Evolutionary conservation across 176 grass and related monocot genomes (phyloP).

Genomic region (Puya raimondii): DNA sequence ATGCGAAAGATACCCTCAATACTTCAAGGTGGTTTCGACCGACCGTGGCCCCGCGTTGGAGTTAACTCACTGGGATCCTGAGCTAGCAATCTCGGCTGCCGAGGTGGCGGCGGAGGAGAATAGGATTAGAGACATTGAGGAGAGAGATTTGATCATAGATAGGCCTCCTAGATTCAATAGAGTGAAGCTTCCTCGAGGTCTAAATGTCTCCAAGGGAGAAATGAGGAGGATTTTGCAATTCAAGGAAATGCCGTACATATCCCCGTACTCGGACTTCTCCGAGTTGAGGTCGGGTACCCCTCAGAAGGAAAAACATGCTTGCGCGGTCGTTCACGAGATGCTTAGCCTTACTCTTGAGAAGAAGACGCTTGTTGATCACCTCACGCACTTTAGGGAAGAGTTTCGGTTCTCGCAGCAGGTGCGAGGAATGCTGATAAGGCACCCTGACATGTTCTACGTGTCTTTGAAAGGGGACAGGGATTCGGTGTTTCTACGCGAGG

Average conservation of each 20-base stretch:
- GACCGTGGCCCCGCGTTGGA: slow-evolving; percentile 79
- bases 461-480: slow-evolving; percentile 84
- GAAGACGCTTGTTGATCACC: slow-evolving; percentile 74
- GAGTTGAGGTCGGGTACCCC: slow-evolving; percentile 39
- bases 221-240: slow-evolving; percentile 41
- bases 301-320: slow-evolving; percentile 90
- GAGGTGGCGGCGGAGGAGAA: slow-evolving; percentile 80
- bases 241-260: slow-evolving; percentile 66
- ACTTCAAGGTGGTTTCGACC: slow-evolving; percentile 66
- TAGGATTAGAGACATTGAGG: slow-evolving; percentile 38
- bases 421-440: slow-evolving; percentile 76
- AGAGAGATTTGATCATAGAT: slow-evolving; percentile 85
- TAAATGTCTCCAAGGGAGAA: slow-evolving; percentile 68
- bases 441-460: slow-evolving; percentile 93
- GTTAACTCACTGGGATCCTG: slow-evolving; percentile 84
- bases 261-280: slow-evolving; percentile 78
- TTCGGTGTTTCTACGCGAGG: slow-evolving; percentile 86
- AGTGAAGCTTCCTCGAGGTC: slow-evolving; percentile 66
- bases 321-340: slow-evolving; percentile 77
- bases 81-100: slow-evolving; percentile 57
- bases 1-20: slow-evolving; percentile 73
- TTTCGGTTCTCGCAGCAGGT: slow-evolving; percentile 86
- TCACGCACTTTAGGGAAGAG: slow-evolving; percentile 89
- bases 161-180: slow-evolving; percentile 62
- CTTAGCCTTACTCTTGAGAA: slow-evolving; percentile 87